Evolutionary conservation across 306 rosid species (phyloP).

Genomic region (Ochetophila trinervis): DNA sequence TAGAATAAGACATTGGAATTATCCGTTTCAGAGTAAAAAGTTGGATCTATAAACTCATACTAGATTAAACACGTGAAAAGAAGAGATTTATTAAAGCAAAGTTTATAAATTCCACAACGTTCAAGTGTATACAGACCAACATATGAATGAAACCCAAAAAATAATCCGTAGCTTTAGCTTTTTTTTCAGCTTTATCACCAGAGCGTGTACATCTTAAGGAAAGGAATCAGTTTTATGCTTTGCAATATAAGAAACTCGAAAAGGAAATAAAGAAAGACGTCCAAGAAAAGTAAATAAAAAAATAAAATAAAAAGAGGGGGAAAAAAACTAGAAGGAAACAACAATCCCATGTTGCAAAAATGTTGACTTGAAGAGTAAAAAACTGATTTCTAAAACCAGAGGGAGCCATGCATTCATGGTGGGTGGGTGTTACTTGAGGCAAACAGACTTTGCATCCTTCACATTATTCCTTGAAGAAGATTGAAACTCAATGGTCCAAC

Average conservation of each 20-base stretch:
- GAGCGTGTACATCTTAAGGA: slow-evolving; percentile 19
- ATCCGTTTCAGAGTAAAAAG: no score
- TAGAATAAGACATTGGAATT: no score
- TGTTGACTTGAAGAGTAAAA: slow-evolving; percentile 29
- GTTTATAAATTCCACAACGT: no score
- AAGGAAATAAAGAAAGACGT: neutral
- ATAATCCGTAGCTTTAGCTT: slow-evolving; percentile 3
- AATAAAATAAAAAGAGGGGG: slow-evolving; percentile 31
- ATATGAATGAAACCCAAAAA: neutral
- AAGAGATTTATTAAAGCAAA: no score
- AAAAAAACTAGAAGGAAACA: slow-evolving; percentile 33
- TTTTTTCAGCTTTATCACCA: neutral
- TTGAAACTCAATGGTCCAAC: slow-evolving; percentile 69
- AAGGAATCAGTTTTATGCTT: slow-evolving; percentile 2
- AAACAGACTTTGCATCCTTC: slow-evolving; percentile 28
- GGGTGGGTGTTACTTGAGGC: slow-evolving; percentile 32
- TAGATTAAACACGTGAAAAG: no score
- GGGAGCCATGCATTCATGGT: slow-evolving; percentile 15
- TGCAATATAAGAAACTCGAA: slow-evolving; percentile 7
- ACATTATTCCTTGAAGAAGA: slow-evolving; percentile 41
- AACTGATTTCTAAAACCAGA: slow-evolving; percentile 33
- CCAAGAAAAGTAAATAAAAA: slow-evolving; percentile 23
- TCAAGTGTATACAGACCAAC: no score
- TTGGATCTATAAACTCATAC: no score
- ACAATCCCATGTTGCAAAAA: slow-evolving; percentile 57